Evolutionary conservation across 768 basidiomycete genomes (phyloP), one percentile per base, ranked within the genome.

Genomic region (Pulveroboletus frians): DNA sequence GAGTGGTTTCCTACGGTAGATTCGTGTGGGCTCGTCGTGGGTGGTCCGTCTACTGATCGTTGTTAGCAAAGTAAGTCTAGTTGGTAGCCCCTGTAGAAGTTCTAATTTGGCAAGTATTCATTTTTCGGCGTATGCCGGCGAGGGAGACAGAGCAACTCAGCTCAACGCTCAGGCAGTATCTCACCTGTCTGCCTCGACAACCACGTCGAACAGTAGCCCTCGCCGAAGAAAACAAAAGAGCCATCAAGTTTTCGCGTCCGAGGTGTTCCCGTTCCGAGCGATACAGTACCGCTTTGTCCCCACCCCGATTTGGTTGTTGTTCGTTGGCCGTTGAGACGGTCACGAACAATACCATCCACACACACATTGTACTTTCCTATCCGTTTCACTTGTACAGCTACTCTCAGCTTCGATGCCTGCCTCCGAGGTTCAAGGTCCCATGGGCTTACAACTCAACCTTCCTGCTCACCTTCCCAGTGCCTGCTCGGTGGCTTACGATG

Each of bases 121-220:
- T 43, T 47, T 58, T 50, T 57, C 58, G 58, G 58, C 43, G 53
- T 56, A 35, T 62, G 56, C 59, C 59, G 59, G 51, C 3, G 39
- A 40, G 38, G 39, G 49, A 31, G 39, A 43, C 49, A 52, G 39
- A 47, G 39, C 39, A 54, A 54, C 52, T 52, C 49, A 52, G 51
- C 53, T 37, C 23, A 4, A 26, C 4, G 23, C 40, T 38, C n/a
- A n/a, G n/a, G 38, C 15, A 2, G 20, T 32, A 13, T 20, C 29
- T 17, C 45, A 41, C 43, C 4, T 45, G 37, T 46, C 37, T 32
- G 45, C 49, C 48, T 32, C 50, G 42, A 49, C 50, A 43, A 41
- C 49, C 50, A 30, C 26, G 42, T 43, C 44, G 31, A 40, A 39
- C 45, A n/a, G 60, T 21, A 43, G 40, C 17, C n/a, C 27, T 29